Percentiles rank a stretch among this genome's conserved stretches.
phyloP scores from a whole-genome alignment of 805 yeast genomes.

The Yamadazyma ubonensis region DNA sequence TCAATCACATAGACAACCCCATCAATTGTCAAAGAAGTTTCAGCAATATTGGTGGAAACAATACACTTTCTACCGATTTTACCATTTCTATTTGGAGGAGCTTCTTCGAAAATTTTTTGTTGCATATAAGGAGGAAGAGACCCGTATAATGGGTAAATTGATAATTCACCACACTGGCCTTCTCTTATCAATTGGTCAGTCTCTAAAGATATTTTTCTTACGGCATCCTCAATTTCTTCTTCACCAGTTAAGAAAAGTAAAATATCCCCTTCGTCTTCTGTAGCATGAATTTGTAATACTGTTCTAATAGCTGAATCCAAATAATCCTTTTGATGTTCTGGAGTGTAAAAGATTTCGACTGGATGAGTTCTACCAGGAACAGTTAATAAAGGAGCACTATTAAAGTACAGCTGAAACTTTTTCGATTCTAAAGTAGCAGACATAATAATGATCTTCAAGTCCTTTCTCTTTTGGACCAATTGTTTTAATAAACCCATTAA shows the following conservation, averaged over 20 bases:
- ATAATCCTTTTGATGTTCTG: conserved; percentile 94
- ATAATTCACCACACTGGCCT: conserved; percentile 83
- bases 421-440: conserved; percentile 98
- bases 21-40: conserved; percentile 95
- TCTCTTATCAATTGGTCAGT: conserved; percentile 87
- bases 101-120: conserved; percentile 89
- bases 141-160: conserved; percentile 92
- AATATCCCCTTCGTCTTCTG: conserved; percentile 92
- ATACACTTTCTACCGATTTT: conserved; percentile 95
- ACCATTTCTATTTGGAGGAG: conserved; percentile 77
- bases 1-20: conserved; percentile 97
- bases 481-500: conserved; percentile 92
- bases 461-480: conserved; percentile 75
- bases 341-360: conserved; percentile 94
- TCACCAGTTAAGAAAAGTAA: conserved; percentile 90
- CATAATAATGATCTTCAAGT: conserved; percentile 90
- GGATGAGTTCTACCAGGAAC: conserved; percentile 99
- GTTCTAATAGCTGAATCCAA: conserved; percentile 94
- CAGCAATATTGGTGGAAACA: conserved; percentile 93
- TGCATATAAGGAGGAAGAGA: conserved; percentile 96
- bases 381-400: conserved; percentile 88
- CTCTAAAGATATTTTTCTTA: conserved; percentile 82
- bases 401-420: conserved; percentile 87
- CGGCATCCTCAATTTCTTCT: conserved; percentile 97
- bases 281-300: conserved; percentile 93